Conservation (phyloP, 1,139 yeast genomes). For the Yamadazyma trypodendri region DNA sequence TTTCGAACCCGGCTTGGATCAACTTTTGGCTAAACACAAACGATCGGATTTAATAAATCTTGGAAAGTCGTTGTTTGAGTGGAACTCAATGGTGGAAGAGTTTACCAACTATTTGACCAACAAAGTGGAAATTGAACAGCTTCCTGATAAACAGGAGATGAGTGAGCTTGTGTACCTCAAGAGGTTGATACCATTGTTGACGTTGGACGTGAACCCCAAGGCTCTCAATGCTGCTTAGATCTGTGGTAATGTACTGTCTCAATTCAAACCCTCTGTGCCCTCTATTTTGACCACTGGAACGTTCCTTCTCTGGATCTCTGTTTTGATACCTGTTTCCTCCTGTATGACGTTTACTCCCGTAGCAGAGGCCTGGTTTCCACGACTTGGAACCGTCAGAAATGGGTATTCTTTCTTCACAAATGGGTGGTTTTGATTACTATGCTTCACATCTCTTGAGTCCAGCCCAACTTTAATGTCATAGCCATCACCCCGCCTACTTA, state of each 20-base stretch:
- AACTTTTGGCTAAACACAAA: conserved; percentile 5
- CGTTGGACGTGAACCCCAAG: conserved; percentile 39
- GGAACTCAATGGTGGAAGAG: conserved; percentile 56
- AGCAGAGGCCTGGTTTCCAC: too few species aligned
- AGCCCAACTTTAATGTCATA: background rate
- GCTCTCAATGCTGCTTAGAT: conserved; percentile 34
- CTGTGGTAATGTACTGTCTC: too few species aligned
- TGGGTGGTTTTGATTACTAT: too few species aligned
- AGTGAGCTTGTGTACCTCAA: conserved; percentile 38
- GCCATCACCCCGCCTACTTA: background rate
- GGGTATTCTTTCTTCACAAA: too few species aligned
- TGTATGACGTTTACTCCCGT: too few species aligned
- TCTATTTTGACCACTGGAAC: too few species aligned
- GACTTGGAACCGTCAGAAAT: too few species aligned
- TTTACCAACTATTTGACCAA: conserved; percentile 54
- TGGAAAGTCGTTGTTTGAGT: conserved; percentile 68
- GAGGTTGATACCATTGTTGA: conserved; percentile 40
- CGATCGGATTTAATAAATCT: conserved; percentile 28
- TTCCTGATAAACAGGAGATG: conserved; percentile 20
- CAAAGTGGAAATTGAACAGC: conserved; percentile 37
- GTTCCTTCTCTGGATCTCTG: too few species aligned
- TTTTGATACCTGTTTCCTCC: too few species aligned
- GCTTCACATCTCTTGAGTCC: too few species aligned
- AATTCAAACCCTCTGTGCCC: too few species aligned
- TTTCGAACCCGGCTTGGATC: conserved; percentile 12